Conservation (phyloP, 2,329 filamentous ascomycete genomes). For the Penicillium sclerotiorum region DNA sequence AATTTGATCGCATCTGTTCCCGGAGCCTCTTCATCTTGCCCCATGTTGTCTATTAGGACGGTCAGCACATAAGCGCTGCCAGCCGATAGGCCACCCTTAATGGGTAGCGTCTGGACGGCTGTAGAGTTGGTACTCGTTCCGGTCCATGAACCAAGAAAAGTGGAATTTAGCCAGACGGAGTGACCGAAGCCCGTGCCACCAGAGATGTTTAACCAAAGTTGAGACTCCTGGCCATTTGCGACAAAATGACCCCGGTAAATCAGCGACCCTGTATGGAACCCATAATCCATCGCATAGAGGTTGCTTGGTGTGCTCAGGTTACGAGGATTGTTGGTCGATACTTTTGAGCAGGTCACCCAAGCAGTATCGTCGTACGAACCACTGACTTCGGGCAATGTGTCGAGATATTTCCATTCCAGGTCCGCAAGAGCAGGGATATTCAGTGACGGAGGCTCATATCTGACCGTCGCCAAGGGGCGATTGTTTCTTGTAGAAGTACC, state of each 20-base stretch:
- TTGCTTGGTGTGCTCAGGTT: conserved; percentile 23
- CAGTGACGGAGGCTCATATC: conserved; percentile 8
- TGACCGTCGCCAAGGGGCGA: conserved; percentile 3
- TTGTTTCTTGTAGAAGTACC: neutral
- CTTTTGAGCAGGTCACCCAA: conserved; percentile 13
- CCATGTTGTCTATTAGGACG: conserved; percentile 31
- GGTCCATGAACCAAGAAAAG: conserved; percentile 29
- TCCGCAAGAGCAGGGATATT: conserved; percentile 11
- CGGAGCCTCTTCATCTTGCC: conserved; percentile 36
- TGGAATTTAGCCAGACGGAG: conserved; percentile 31
- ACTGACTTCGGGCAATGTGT: conserved; percentile 18
- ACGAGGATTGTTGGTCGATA: conserved; percentile 11
- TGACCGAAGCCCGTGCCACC: conserved; percentile 31
- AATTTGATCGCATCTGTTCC: conserved; percentile 41
- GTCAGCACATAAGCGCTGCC: conserved; percentile 20
- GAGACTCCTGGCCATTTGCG: conserved; percentile 26
- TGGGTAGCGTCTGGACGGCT: conserved; percentile 13
- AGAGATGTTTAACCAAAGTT: conserved; percentile 22
- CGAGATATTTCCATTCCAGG: conserved; percentile 19
- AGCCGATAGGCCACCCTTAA: neutral
- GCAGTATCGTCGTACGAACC: conserved; percentile 13
- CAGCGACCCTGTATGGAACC: conserved; percentile 32
- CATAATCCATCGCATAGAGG: conserved; percentile 35
- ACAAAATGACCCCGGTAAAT: conserved; percentile 34
- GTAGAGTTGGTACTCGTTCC: conserved; percentile 17